These are phyloP conservation scores for Clonostachys solani DNA, from an alignment of 2,329 filamentous ascomycete genomes.

Conservation along the genomic window DNA sequence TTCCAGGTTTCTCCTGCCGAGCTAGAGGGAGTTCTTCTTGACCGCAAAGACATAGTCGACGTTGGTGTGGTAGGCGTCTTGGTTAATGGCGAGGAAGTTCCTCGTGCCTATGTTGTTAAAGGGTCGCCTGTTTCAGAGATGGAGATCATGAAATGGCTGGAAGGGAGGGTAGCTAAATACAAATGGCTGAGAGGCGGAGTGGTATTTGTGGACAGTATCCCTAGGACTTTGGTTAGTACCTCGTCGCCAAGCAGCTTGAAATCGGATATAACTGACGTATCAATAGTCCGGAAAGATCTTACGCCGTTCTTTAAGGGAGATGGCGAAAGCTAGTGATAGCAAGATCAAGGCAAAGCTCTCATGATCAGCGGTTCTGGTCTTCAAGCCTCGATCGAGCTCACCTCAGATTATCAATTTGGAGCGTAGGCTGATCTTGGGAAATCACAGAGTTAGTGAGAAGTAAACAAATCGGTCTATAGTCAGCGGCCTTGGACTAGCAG, in stretches of 20 bases:
- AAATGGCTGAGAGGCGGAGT: slow-evolving; percentile 70
- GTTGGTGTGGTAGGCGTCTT: slow-evolving; percentile 61
- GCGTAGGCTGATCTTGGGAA: too few relatives aligned
- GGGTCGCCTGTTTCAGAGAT: background rate
- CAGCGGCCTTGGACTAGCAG: too few relatives aligned
- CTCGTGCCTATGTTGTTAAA: slow-evolving; percentile 57
- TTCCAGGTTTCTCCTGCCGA: slow-evolving; percentile 56
- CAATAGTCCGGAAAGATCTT: slow-evolving; percentile 62
- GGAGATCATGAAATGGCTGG: slow-evolving; percentile 61
- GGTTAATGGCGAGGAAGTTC: slow-evolving; percentile 49
- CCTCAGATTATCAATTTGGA: too few relatives aligned
- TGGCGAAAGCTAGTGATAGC: slow-evolving; percentile 29
- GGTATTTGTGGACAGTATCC: slow-evolving; percentile 61
- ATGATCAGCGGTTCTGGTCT: too few relatives aligned
- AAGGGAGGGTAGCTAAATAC: slow-evolving; percentile 55
- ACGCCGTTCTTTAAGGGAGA: slow-evolving; percentile 53
- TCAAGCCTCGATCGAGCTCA: too few relatives aligned
- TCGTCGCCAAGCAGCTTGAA: background rate
- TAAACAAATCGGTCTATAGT: too few relatives aligned
- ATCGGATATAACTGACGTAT: background rate
- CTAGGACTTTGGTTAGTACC: slow-evolving; percentile 45
- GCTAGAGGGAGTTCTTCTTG: slow-evolving; percentile 28
- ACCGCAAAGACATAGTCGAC: slow-evolving; percentile 47
- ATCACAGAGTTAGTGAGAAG: too few relatives aligned
- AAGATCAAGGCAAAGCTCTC: too few relatives aligned